These are phyloP conservation scores for Dictyophora rubrovolvata DNA, from an alignment of 768 basidiomycete species.

Conservation along the genomic window DNA sequence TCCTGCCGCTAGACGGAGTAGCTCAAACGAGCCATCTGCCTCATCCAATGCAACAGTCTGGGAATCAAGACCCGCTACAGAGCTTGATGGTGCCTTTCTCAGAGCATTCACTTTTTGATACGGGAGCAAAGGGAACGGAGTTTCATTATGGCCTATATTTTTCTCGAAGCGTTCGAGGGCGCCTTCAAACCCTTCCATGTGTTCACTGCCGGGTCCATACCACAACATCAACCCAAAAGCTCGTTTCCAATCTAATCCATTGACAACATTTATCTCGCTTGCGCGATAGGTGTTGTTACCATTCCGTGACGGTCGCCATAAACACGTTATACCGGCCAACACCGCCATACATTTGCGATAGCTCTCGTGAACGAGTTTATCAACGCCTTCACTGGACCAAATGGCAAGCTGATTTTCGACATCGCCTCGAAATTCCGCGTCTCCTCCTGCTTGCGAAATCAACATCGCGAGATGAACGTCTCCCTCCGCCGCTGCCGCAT, in stretches of 20 bases:
- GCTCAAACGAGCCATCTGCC: conserved; percentile 67
- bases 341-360: conserved; percentile 77
- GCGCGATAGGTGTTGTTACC: conserved; percentile 37
- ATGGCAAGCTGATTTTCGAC: conserved; percentile 64
- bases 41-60: conserved; percentile 24
- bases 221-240: conserved; percentile 85
- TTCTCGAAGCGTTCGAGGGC: conserved; percentile 55
- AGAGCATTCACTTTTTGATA: conserved; percentile 29
- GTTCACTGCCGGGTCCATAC: conserved; percentile 58
- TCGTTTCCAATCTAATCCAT: conserved; percentile 88
- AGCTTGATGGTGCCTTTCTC: conserved; percentile 6
- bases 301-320: conserved; percentile 46
- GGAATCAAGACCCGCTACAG: conserved; percentile 33
- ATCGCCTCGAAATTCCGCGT: conserved; percentile 62
- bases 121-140: conserved; percentile 49
- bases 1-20: conserved; percentile 71
- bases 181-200: conserved; percentile 55
- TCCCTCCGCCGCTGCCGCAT: conserved; percentile 60
- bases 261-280: conserved; percentile 49
- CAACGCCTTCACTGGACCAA: conserved; percentile 73
- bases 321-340: conserved; percentile 63
- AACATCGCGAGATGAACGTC: conserved; percentile 83
- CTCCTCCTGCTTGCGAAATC: conserved; percentile 77
- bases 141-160: conserved; percentile 27
- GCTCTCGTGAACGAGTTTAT: conserved; percentile 52